Base-by-base conservation (phyloP, 2,329 filamentous ascomycete genomes). In the Claviceps digitariae region DNA sequence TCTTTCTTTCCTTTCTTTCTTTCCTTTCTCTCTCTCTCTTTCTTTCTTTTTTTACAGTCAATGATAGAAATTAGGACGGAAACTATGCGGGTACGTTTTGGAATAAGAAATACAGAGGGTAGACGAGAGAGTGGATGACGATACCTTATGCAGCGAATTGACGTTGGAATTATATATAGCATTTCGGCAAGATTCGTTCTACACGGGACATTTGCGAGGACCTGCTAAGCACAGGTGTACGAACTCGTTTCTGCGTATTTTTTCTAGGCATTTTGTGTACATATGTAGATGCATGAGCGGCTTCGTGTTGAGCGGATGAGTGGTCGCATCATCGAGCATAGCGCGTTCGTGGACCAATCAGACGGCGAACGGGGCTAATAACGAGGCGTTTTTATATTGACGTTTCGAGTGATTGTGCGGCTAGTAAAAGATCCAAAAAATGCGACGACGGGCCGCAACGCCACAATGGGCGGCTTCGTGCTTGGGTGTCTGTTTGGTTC, bases 111-210 rank as follows among this genome's bases (percentile, higher is more conserved):
- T 15, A 34, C n/a, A 15, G 17, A 38, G 25, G 29, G 20, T 48
- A 48, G 44, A 48, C 23, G 29, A 36, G 4, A 29, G 8, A 29
- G 13, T 29, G 34, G 34, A 52, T 7, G 25, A 29, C 31, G 36
- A 52, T 48, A 48, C 44, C 34, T 48, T 23, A 41, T 48, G 13
- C 3, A 52, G 44, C 51, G 51, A 40, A 52, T 40, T 45, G 31
- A 21, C 21, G 23, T 41, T 52, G 10, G 34, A 52, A 25, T 29
- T n/a, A 27, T 9, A 10, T 31, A 21, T 9, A 31, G n/a, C 3
- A 9, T 25, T 23, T 45, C 10, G 41, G 5, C 2, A 7, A 3
- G 12, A 21, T 23, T 44, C 20, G 41, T 44, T 44, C 4, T 44
- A 44, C 12, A 9, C 10, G 40, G 12, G 40, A 20, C 12, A n/a